Base-by-base conservation (phyloP, 495 filamentous ascomycete species). In the Pseudevernia furfuracea region DNA sequence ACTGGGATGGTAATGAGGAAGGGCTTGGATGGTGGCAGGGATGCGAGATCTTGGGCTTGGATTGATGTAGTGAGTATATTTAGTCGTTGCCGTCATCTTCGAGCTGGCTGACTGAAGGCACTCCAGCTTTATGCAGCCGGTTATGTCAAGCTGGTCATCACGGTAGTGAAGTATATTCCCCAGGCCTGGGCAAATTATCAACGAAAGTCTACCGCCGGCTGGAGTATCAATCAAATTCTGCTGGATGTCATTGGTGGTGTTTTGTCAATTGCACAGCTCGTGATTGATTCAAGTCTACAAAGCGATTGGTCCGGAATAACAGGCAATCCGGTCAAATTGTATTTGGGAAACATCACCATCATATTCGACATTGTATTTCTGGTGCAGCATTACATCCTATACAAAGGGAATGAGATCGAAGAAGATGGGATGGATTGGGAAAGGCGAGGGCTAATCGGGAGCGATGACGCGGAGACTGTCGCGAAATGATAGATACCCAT, bases 301-400 rank as follows among this genome's bases (percentile, higher is more conserved):
- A 79, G 79, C 38, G 90, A 96, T 73, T 96, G 91, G 91, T 88
- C 86, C 11, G 94, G 93, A 4, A 79, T 97, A 62, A 88, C 85
- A 0, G 94, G 95, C 0, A 98, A 97, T 67, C 91, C 93, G 5
- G 85, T 92, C 67, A 98, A 98, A 76, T 82, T 98, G 60, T 84
- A 85, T 21, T 78, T 98, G 56, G 87, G 88, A 10, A 92, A 94
- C 70, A 81, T 96, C 59, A 87, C 85, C 49, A 86, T 97, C 63
- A 66, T 89, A n/a, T 97, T 96, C 71, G 92, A 97, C 70, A 36
- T 87, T 9, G 76, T 96, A 32, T 97, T 97, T 68, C 84, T 96
- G 55, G 71, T 80, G 23, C 94, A 98, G 74, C 94, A 97, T 77
- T 97, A 91, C 71, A 75, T 89, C 32, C 75, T 95, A 8, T 96